phyloP scores from a whole-genome alignment of 225 moss, liverwort and hornwort genomes.

The Sphagnum contortum region DNA sequence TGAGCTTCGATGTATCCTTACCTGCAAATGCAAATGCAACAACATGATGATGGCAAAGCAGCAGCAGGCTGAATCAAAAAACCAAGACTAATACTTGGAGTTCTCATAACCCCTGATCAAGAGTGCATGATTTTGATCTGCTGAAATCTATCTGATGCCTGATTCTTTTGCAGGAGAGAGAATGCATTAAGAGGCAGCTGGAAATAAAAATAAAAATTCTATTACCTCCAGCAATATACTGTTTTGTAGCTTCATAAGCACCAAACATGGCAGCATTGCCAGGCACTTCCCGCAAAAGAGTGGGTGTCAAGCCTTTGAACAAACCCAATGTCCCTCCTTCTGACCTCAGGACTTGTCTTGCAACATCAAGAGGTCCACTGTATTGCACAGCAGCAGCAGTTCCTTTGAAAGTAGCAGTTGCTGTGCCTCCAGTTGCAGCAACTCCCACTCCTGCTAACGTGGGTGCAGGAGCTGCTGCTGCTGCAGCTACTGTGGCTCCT shows the following conservation, averaged over 20 bases:
- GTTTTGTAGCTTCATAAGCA: slow-evolving; percentile 39
- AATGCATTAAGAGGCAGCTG: too few relatives aligned
- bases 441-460: slow-evolving; percentile 9
- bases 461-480: slow-evolving; percentile 8
- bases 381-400: slow-evolving; percentile 14
- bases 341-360: slow-evolving; percentile 27
- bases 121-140: too few relatives aligned
- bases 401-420: background rate
- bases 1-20: slow-evolving; percentile 30
- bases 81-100: too few relatives aligned
- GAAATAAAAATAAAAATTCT: too few relatives aligned
- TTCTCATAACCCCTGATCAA: too few relatives aligned
- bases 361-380: slow-evolving; percentile 38
- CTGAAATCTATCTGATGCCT: too few relatives aligned
- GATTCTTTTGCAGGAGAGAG: too few relatives aligned
- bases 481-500: too few relatives aligned
- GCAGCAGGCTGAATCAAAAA: too few relatives aligned
- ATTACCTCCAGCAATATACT: slow-evolving; percentile 30
- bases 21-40: too few relatives aligned
- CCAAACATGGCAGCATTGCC: slow-evolving; percentile 49
- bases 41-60: too few relatives aligned
- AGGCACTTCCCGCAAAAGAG: slow-evolving; percentile 41
- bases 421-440: slow-evolving; percentile 16
- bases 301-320: slow-evolving; percentile 37
- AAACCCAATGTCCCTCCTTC: slow-evolving; percentile 31